phyloP scores from a whole-genome alignment of 257 asterid genomes.

The Rubia yunnanensis region DNA sequence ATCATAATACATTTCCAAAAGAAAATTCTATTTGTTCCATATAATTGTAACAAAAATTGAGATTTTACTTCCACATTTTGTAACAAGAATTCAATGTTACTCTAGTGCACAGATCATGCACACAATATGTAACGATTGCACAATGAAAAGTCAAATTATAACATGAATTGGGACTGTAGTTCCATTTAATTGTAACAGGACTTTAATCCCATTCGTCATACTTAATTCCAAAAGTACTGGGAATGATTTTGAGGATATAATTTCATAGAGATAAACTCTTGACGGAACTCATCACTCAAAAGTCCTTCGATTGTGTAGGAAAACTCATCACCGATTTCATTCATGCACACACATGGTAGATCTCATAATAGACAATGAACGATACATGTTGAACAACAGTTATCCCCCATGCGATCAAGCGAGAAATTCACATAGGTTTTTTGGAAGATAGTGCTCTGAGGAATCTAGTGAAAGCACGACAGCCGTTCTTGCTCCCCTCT shows the following conservation, averaged over 20 bases:
- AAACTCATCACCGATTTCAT: conserved; percentile 68
- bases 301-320: conserved; percentile 79
- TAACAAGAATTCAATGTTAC: too few relatives aligned
- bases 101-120: too few relatives aligned
- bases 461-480: conserved; percentile 73
- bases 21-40: too few relatives aligned
- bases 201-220: too few relatives aligned
- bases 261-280: conserved; percentile 68
- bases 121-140: too few relatives aligned
- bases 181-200: too few relatives aligned
- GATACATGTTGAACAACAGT: conserved; percentile 46
- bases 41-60: too few relatives aligned
- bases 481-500: conserved; percentile 48
- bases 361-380: conserved; percentile 65
- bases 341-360: conserved; percentile 66
- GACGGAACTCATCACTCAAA: conserved; percentile 62
- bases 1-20: too few relatives aligned
- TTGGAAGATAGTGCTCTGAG: conserved; percentile 58
- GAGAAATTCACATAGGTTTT: conserved; percentile 56
- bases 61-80: too few relatives aligned
- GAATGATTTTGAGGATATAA: conserved; percentile 58
- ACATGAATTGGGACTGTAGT: too few relatives aligned
- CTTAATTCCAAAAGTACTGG: conserved; percentile 49
- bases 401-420: conserved; percentile 67
- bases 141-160: too few relatives aligned